A percentile compares a stretch with the other conserved stretches of the same genome.
Conservation (phyloP, 306 rosid genomes). For the Canavalia gladiata region DNA sequence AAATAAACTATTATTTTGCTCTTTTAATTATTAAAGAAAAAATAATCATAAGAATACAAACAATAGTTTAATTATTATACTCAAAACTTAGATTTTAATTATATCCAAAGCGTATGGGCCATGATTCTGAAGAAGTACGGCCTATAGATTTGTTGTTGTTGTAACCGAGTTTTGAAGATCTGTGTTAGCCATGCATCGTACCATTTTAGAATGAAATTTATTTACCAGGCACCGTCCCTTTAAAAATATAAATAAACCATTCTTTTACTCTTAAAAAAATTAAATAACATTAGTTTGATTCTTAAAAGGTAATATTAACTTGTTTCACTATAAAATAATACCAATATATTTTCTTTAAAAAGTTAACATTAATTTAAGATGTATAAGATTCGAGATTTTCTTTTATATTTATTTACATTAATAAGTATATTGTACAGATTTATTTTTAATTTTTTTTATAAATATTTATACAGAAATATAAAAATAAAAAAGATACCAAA, state of each 20-base stretch:
- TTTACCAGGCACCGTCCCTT: not conserved
- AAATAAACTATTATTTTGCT: not conserved
- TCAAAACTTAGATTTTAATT: not conserved
- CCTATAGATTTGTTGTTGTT: not conserved
- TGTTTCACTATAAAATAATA: not conserved
- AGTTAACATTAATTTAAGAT: not conserved
- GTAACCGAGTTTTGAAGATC: not conserved
- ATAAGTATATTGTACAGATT: not conserved
- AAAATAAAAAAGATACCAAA: too few species aligned
- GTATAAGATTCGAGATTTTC: not conserved
- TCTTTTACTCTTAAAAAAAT: too few species aligned
- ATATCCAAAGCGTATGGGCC: conserved; percentile 21
- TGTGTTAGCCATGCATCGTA: not conserved
- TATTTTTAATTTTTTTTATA: not conserved
- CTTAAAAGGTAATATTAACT: not conserved
- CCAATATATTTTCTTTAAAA: not conserved
- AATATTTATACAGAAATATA: not conserved
- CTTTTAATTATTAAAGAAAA: not conserved
- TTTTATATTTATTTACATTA: not conserved
- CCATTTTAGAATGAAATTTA: not conserved
- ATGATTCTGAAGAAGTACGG: conserved; percentile 4
- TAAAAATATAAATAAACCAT: not conserved
- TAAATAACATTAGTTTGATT: not conserved
- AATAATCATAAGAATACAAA: conserved; percentile 6
- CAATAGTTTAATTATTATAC: not conserved